A percentile compares a stretch with the other conserved stretches of the same genome.
These are phyloP conservation scores for Kluyveromyces marxianus DNA, from an alignment of 1,139 yeast genomes.

Conservation along the genomic window DNA sequence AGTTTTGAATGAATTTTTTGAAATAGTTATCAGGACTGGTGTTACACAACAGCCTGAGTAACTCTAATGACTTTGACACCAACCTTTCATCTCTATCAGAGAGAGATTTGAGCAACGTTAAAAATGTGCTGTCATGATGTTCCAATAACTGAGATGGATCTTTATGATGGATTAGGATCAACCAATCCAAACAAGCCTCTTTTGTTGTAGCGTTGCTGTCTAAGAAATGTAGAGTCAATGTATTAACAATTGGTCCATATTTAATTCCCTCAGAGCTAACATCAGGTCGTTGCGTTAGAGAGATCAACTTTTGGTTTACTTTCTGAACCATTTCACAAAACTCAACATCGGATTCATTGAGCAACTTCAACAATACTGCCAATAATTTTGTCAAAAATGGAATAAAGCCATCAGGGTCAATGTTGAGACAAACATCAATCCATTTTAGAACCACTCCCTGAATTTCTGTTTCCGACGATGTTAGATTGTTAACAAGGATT, in stretches of 20 bases:
- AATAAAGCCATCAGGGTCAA: slow-evolving; percentile 71
- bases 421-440: slow-evolving; percentile 67
- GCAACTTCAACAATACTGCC: slow-evolving; percentile 49
- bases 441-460: slow-evolving; percentile 77
- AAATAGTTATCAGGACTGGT: slow-evolving; percentile 76
- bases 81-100: slow-evolving; percentile 85
- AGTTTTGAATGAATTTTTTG: slow-evolving; percentile 63
- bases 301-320: slow-evolving; percentile 45
- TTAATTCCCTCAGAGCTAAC: slow-evolving; percentile 37
- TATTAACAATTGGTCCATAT: slow-evolving; percentile 51
- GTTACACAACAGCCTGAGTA: slow-evolving; percentile 70
- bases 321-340: slow-evolving; percentile 47
- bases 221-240: slow-evolving; percentile 52
- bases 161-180: slow-evolving; percentile 70
- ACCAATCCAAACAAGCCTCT: slow-evolving; percentile 86
- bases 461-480: slow-evolving; percentile 66
- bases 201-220: slow-evolving; percentile 75
- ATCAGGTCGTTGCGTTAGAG: slow-evolving; percentile 35
- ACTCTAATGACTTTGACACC: slow-evolving; percentile 52
- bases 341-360: slow-evolving; percentile 38
- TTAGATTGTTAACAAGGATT: slow-evolving; percentile 70
- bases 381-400: slow-evolving; percentile 55
- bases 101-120: slow-evolving; percentile 70
- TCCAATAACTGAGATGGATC: slow-evolving; percentile 57
- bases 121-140: slow-evolving; percentile 60